Base-by-base conservation (phyloP, 2,329 filamentous ascomycete genomes). In the Colletotrichum sublineola region DNA sequence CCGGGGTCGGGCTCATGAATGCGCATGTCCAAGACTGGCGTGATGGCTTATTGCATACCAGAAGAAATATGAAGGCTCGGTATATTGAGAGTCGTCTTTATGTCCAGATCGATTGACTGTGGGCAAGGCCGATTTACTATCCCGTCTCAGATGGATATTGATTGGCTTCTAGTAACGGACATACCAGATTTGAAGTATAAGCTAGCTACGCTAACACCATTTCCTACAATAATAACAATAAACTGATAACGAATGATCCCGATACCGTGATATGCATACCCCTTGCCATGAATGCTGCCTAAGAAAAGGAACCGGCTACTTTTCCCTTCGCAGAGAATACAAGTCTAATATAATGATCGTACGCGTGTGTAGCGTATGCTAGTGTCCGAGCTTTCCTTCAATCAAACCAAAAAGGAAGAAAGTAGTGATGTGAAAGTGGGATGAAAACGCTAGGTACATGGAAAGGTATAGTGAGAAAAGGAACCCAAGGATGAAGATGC, bases 251-350 rank as follows among this genome's bases (percentile, higher is more conserved):
- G 24, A 52, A 15, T 53, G 61, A 38, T n/a, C 46, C 33, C n/a
- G 15, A 33, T n/a, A 38, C 36, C 24, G 15, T 53, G 15, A 24
- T n/a, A 63, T 24, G 33, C 46, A 8, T 63, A 2, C 8, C 24
- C 50, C 20, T 12, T 24, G 33, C 48, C 15, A 31, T 52, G 15
- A n/a, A 63, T 53, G n/a, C n/a, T 53, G 24, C 18, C 20, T 9
- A 24, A 48, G 38, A n/a, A 31, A 29, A n/a, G 36, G 46, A 46
- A 33, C 44, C n/a, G 29, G 14, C 46, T 31, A 20, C 5, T 7
- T 42, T 63, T 42, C 24, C 20, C 48, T 63, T 42, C 61, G 61
- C 61, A 53, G 61, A 42, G 36, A 63, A 63, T 63, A 46, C 36
- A 63, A 53, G 61, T 63, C 61, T 63, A 63, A 24, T 42, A 24